Conservation (phyloP, 176 grass and related monocot species). For the Oryza longistaminata region DNA sequence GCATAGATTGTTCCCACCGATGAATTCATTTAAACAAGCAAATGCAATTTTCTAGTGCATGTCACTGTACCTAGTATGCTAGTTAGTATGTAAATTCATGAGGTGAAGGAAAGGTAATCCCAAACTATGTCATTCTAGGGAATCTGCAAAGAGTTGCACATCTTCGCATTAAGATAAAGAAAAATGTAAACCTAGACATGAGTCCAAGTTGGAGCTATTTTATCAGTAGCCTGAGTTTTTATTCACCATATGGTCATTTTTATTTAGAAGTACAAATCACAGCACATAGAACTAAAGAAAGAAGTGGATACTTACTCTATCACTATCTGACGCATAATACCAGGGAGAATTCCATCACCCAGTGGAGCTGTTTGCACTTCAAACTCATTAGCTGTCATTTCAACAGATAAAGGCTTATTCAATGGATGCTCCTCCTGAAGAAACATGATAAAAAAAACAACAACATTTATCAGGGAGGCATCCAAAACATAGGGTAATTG, state of each 20-base stretch:
- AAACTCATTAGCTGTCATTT: slow-evolving; percentile 31
- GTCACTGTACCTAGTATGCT: neutral
- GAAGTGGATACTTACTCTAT: slow-evolving; percentile 62
- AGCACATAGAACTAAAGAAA: neutral
- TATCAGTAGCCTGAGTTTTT: neutral
- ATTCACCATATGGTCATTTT: neutral
- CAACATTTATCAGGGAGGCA: neutral
- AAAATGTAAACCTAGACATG: neutral
- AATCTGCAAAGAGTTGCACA: neutral
- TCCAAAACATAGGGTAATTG: neutral
- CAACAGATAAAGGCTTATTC: neutral
- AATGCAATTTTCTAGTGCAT: neutral
- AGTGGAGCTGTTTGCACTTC: slow-evolving; percentile 81
- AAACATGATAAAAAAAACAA: neutral
- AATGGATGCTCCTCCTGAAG: slow-evolving; percentile 37
- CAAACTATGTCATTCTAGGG: neutral
- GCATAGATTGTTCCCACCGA: neutral
- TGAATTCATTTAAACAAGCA: neutral
- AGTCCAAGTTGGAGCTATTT: neutral
- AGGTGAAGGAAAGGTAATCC: neutral
- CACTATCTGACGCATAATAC: slow-evolving; percentile 79
- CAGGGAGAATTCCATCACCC: slow-evolving; percentile 75
- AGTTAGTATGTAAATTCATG: neutral
- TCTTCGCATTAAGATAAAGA: neutral
- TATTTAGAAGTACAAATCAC: neutral